A percentile compares a stretch with the other conserved stretches of the same genome.
Conservation (phyloP, 2,329 filamentous ascomycete genomes). For the Xylaria sp. region DNA sequence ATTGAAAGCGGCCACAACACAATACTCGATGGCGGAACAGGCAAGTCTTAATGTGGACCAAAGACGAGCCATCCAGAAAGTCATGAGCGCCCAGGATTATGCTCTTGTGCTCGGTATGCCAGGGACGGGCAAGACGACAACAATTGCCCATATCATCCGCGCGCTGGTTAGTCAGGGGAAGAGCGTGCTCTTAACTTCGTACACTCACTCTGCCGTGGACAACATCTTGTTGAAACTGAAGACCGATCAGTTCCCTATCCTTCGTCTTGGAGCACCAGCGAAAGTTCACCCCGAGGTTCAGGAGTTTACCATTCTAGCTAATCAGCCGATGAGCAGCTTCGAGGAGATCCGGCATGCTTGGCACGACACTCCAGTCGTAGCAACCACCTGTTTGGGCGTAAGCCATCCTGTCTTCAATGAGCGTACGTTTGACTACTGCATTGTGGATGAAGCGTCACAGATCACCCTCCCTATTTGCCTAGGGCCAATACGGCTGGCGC, state of each 20-base stretch:
- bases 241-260: constrained; percentile 77
- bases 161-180: constrained; percentile 90
- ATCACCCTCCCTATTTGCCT: constrained; percentile 96
- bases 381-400: constrained; percentile 93
- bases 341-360: constrained; percentile 87
- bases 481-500: constrained; percentile 91
- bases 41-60: constrained; percentile 88
- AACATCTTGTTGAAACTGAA: constrained; percentile 96
- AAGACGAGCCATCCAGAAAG: constrained; percentile 85
- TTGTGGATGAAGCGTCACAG: constrained; percentile 97
- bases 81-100: constrained; percentile 95
- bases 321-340: constrained; percentile 77
- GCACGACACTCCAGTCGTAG: constrained; percentile 88
- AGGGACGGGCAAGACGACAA: constrained; percentile 97
- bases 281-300: constrained; percentile 92
- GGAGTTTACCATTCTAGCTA: constrained; percentile 83
- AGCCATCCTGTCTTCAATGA: constrained; percentile 89
- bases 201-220: constrained; percentile 97
- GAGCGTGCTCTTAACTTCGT: constrained; percentile 91
- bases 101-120: constrained; percentile 98
- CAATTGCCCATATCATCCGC: constrained; percentile 95
- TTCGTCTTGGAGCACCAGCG: constrained; percentile 85
- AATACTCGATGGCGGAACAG: constrained; percentile 70
- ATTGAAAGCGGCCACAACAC: constrained; percentile 75
- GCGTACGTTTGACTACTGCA: constrained; percentile 95